Base-by-base conservation (phyloP, 2,329 filamentous ascomycete genomes). In the Exophiala mesophila region DNA sequence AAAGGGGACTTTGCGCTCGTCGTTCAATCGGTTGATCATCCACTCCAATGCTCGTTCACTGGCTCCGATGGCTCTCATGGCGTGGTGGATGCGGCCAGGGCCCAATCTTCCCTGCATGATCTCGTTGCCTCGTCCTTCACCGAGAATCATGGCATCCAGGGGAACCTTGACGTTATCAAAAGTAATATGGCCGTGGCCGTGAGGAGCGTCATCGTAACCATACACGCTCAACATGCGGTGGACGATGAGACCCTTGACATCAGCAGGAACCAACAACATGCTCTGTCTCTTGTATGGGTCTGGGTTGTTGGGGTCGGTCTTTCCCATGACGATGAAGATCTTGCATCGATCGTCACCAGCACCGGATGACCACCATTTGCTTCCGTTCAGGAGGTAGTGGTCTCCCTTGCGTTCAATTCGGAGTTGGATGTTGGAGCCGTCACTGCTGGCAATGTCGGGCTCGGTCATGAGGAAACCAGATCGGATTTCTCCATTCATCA, bases 351-450 rank as follows among this genome's bases (percentile, higher is more conserved):
- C 85, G 68, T 97, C 92, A 44, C 92, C 92, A 15, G 88, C 88
- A 52, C 90, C 92, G 52, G 87, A 94, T 18, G 87, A 94, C 92
- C 92, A 98, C 92, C 92, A 97, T 86, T 98, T 98, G 78, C 79
- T 78, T 44, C 92, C 92, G 61, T 96, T 96, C 41, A 98, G 74
- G n/a, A 97, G 80, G 60, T 90, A 95, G 56, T 90, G 79, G 59
- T 92, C 79, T 8, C 89, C 90, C 53, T 96, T 87, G 44, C 77
- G 78, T 54, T 72, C 76, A 61, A 98, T 96, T 45, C 74, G 77
- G 61, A 98, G 72, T 67, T 88, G 75, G 53, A 95, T 95, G 63
- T 97, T 97, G 44, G 81, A 92, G 3, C 90, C 92, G 71, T 97
- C 89, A 32, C 83, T 88, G n/a, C 83, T 88, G 3, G 88, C 88